Base-by-base conservation (phyloP, 768 basidiomycete genomes). In the Panellus pusillus region DNA sequence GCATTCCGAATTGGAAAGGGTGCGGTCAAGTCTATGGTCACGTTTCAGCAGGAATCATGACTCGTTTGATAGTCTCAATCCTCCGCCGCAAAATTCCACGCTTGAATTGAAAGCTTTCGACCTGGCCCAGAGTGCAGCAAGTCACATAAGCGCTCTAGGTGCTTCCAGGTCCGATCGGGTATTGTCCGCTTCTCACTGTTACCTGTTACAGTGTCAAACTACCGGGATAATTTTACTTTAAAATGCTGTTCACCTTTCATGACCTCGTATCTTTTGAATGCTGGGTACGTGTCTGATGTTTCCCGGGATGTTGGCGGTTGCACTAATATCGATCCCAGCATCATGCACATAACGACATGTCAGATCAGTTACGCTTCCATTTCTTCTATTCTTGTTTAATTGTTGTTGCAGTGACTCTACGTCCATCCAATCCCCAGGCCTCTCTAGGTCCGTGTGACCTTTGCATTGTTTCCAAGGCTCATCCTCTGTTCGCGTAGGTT, bases 321-420 rank as follows among this genome's bases (percentile, higher is more conserved):
- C 59, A 36, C 48, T 51, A 63, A 59, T 47, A 11, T 52, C 54
- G n/a, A 41, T 51, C 18, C 24, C 64, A 90, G 89, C 27, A 86
- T 91, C 61, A 89, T 90, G 88, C 88, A 91, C 63, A 79, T 89
- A 39, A 71, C 88, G 60, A 87, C 87, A 15, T 64, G 89, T 89
- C 68, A 57, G 84, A 50, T 69, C 47, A 8, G 7, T 6, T 47
- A 29, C 31, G 28, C 47, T 48, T 50, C 17, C 17, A 27, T 47
- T 35, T 18, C 24, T 57, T 56, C n/a, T 61, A 48, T 55, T 50
- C 41, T 63, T 51, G 27, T 49, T 64, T 36, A 52, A 38, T 29
- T 47, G 42, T 44, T 43, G 35, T 51, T 46, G 6, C 60, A 91
- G 89, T 91, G 66, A 84, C 81, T 7, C 72, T 89, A 51, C 80